Evolutionary conservation across 2,329 filamentous ascomycete genomes (phyloP).

Genomic region (Pseudogymnoascus sp.): DNA sequence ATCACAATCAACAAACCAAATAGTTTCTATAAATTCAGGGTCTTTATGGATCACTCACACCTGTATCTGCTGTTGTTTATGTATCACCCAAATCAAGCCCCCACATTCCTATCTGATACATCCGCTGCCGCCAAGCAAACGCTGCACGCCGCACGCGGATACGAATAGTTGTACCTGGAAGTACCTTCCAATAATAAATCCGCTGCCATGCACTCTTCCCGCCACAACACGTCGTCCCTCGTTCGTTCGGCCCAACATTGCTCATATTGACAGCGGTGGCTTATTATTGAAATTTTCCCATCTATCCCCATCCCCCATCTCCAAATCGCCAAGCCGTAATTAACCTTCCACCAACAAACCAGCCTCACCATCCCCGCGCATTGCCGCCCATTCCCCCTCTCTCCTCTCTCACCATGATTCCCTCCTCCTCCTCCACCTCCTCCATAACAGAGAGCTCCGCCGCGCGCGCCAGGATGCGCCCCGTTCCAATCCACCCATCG

Average conservation of each 20-base stretch:
- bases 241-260: not conserved
- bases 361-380: not conserved
- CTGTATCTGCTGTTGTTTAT: not conserved
- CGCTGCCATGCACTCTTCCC: not conserved
- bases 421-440: not conserved
- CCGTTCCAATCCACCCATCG: not conserved
- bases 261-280: not conserved
- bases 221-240: not conserved
- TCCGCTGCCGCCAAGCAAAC: not conserved
- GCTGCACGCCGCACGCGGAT: not conserved
- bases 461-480: not conserved
- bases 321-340: conserved; percentile 1
- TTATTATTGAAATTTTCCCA: not conserved
- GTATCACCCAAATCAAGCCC: not conserved
- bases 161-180: conserved; percentile 1
- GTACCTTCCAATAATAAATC: conserved; percentile 8
- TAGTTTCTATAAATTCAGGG: not conserved
- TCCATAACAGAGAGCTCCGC: not conserved
- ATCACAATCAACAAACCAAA: conserved; percentile 1
- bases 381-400: not conserved
- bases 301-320: not conserved
- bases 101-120: not conserved
- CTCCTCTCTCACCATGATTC: not conserved
- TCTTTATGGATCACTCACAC: not conserved
- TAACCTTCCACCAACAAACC: not conserved